Evolutionary conservation across 768 basidiomycete genomes (phyloP).

Genomic region (Trametopsis cervina): DNA sequence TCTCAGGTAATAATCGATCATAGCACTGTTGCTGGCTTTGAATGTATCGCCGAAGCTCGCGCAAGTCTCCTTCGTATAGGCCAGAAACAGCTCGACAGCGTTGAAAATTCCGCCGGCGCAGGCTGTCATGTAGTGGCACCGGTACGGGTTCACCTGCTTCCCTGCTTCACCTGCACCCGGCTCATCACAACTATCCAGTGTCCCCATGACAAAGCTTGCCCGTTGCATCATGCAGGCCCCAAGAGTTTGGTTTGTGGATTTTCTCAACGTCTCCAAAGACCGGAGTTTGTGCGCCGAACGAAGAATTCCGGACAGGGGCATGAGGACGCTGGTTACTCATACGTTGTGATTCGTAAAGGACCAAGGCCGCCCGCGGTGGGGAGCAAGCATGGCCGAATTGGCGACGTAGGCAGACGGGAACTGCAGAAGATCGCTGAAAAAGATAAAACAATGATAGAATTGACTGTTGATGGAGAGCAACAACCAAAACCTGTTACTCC

Average conservation of each 20-base stretch:
- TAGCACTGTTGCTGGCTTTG: constrained; percentile 68
- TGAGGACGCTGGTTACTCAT: constrained; percentile 85
- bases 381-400: constrained; percentile 42
- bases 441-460: constrained; percentile 13
- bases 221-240: constrained; percentile 55
- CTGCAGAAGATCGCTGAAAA: constrained; percentile 28
- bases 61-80: constrained; percentile 64
- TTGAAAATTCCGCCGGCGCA: constrained; percentile 30
- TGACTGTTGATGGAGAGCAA: constrained; percentile 18
- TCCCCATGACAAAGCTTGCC: constrained; percentile 85
- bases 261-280: constrained; percentile 81
- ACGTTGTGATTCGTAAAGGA: constrained; percentile 83
- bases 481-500: not conserved
- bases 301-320: constrained; percentile 83
- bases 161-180: constrained; percentile 1
- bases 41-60: constrained; percentile 70
- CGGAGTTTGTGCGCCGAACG: constrained; percentile 76
- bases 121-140: constrained; percentile 88
- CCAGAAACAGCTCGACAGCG: constrained; percentile 46
- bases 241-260: constrained; percentile 67
- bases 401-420: constrained; percentile 43
- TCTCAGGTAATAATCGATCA: constrained; percentile 81
- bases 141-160: constrained; percentile 36
- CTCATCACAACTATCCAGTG: constrained; percentile 43
- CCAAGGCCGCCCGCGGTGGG: constrained; percentile 41